Evolutionary conservation across 1,284 basidiomycete genomes (phyloP).

Genomic region (Malassezia sympodialis): DNA sequence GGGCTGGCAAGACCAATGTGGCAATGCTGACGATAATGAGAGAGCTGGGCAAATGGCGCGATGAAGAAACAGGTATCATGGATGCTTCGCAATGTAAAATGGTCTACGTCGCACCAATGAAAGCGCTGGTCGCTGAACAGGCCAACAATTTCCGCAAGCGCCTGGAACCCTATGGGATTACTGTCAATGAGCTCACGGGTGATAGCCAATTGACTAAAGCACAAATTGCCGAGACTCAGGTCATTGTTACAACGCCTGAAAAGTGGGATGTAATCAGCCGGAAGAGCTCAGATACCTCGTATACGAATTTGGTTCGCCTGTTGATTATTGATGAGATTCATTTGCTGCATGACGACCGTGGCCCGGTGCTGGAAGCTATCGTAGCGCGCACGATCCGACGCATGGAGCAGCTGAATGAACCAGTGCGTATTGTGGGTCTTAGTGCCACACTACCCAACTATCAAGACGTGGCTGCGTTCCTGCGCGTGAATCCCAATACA

Average conservation of each 20-base stretch:
- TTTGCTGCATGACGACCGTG: constrained; percentile 91
- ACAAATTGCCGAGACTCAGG: constrained; percentile 92
- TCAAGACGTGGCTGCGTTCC: constrained; percentile 95
- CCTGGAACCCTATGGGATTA: constrained; percentile 69
- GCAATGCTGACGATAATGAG: constrained; percentile 62
- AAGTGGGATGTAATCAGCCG: constrained; percentile 96
- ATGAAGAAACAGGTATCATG: constrained; percentile 71
- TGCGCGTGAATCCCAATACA: constrained; percentile 81
- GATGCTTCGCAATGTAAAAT: constrained; percentile 90
- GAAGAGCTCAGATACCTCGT: constrained; percentile 91
- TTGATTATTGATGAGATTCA: constrained; percentile 99
- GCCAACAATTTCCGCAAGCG: constrained; percentile 55
- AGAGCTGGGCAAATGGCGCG: constrained; percentile 48
- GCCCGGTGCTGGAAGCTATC: constrained; percentile 88
- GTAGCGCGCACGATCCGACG: constrained; percentile 80
- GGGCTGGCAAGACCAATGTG: constrained; percentile 99
- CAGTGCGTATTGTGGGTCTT: constrained; percentile 84
- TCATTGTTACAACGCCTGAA: constrained; percentile 97
- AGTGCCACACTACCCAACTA: constrained; percentile 97
- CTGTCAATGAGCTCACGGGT: constrained; percentile 88
- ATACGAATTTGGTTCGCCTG: constrained; percentile 90
- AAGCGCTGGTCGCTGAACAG: constrained; percentile 47
- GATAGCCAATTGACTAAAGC: constrained; percentile 97
- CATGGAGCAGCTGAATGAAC: constrained; percentile 72
- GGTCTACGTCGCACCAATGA: constrained; percentile 98